Evolutionary conservation across 2,329 filamentous ascomycete genomes (phyloP), one percentile per base, ranked within the genome.

Genomic region (Penicillium sp.): DNA sequence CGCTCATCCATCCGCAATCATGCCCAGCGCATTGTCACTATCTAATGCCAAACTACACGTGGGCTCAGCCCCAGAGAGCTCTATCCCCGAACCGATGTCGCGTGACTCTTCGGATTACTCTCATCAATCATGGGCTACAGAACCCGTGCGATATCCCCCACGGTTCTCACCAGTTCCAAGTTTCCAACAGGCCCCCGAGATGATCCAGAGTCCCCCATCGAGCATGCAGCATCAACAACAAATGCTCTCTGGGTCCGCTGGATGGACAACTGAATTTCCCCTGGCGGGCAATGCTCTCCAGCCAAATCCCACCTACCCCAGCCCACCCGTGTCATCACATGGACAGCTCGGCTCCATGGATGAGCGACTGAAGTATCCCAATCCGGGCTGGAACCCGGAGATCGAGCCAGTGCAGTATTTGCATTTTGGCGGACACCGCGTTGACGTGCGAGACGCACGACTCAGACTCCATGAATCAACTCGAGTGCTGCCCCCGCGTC

Each of bases 111-210:
- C 74, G 0, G 61, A 59, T 3, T 66, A 71, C 43, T 76, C 75
- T 7, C 65, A 69, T 21, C 66, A 70, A 19, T 76, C 73, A 5
- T 70, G 72, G 69, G 65, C 68, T 15, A 75, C 75, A 7, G 75
- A 76, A 15, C 74, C 74, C 10, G 59, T 67, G 10, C 65, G 64
- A 15, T 68, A 68, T 33, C 65, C 69, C 5, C 60, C 68, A 5
- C 60, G 61, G 11, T 64, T 71, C 61, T 66, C 70, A 8, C 67
- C 64, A 8, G 43, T 60, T 8, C 59, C 67, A 6, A 53, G 53
- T 29, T 64, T 60, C 21, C 55, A 64, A 16, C 61, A 66, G 9
- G 38, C 61, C 4, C 27, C 50, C 5, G 55, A 58, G 10, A 39
- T 57, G 27, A 16, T 55, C 3, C 54, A 50, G 31, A 57, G 44